Conservation (phyloP, 352 stramenopile genomes). For the Phytophthora syringae region DNA sequence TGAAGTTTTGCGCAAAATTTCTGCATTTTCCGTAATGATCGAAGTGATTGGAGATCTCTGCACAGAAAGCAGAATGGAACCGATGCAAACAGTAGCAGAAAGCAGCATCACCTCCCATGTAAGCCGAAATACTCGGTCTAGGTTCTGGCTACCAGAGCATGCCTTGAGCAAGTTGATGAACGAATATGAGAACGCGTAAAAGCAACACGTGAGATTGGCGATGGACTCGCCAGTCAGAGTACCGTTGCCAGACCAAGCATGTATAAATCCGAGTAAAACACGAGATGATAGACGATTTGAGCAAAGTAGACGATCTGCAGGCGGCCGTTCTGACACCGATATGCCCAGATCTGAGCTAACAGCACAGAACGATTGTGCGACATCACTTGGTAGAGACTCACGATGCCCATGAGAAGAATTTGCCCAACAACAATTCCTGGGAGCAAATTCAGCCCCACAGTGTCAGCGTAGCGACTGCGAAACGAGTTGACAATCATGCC, state of each 20-base stretch:
- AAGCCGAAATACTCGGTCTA: slow-evolving; percentile 34
- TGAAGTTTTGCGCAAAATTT: slow-evolving; percentile 32
- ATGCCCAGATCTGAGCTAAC: slow-evolving; percentile 40
- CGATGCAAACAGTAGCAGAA: slow-evolving; percentile 22
- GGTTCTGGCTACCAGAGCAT: slow-evolving; percentile 29
- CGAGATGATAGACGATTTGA: slow-evolving; percentile 40
- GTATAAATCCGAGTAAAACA: slow-evolving; percentile 37
- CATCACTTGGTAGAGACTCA: slow-evolving; percentile 43
- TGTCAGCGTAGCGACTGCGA: slow-evolving; percentile 25
- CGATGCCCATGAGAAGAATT: slow-evolving; percentile 32
- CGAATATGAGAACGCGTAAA: slow-evolving; percentile 33
- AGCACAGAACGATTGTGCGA: slow-evolving; percentile 33
- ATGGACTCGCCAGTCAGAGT: slow-evolving; percentile 32
- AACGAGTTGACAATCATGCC: slow-evolving; percentile 31
- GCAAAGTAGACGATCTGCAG: slow-evolving; percentile 37
- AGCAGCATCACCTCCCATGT: slow-evolving; percentile 40
- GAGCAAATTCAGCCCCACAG: slow-evolving; percentile 19
- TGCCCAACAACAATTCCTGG: slow-evolving; percentile 33
- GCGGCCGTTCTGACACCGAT: slow-evolving; percentile 38
- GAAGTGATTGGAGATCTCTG: slow-evolving; percentile 20
- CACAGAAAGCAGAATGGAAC: slow-evolving; percentile 9
- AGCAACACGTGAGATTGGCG: slow-evolving; percentile 41
- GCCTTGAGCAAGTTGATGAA: slow-evolving; percentile 33
- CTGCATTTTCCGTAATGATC: slow-evolving; percentile 26
- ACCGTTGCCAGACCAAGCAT: slow-evolving; percentile 32